Evolutionary conservation across 208 protist genomes (phyloP), one percentile per base, ranked within the genome.

Genomic region (Trypanosoma caninum): DNA sequence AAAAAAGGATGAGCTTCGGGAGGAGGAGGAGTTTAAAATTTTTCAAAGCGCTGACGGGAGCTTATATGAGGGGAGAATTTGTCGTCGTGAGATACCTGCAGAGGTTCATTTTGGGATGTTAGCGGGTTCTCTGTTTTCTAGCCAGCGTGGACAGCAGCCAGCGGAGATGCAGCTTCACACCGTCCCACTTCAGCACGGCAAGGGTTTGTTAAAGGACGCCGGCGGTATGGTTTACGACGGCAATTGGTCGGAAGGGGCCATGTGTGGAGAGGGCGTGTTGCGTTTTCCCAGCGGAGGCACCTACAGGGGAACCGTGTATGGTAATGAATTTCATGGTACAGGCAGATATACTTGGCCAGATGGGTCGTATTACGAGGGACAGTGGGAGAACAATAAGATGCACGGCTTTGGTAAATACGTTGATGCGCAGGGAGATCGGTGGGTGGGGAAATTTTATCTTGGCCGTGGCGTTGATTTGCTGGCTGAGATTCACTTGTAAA

Each of bases 271-370:
- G 2, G 86, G 82, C 27, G 62, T 60, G 4, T 55, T 92, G 34
- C 60, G 60, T 14, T 69, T 87, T 64, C 74, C 84, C 14, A 90
- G 72, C 60, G 87, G 84, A 3, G 68, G 59, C 27, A 72, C 38
- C 46, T 91, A 93, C 65, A 76, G 31, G 23, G 86, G 82, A 0
- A 56, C 63, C 4, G 84, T 94, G 31, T 55, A 68, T 18, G 74
- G 76, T 20, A 84, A 80, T 53, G 51, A 54, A 18, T 94, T 82
- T 48, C 74, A 91, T 50, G 89, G 89, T 11, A 63, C 45, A 0
- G 92, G 89, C 2, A 82, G 62, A 28, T 93, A 93, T 54, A 84
- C 65, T 30, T 97, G 90, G 88, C 73, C 87, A 16, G 89, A 97
- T 62, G 87, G 89, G 13, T 90, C 87, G 18, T 78, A 62, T 37